These are phyloP conservation scores for Calonectria multiphialidica DNA, from an alignment of 2,329 filamentous ascomycete species.

Conservation along the genomic window DNA sequence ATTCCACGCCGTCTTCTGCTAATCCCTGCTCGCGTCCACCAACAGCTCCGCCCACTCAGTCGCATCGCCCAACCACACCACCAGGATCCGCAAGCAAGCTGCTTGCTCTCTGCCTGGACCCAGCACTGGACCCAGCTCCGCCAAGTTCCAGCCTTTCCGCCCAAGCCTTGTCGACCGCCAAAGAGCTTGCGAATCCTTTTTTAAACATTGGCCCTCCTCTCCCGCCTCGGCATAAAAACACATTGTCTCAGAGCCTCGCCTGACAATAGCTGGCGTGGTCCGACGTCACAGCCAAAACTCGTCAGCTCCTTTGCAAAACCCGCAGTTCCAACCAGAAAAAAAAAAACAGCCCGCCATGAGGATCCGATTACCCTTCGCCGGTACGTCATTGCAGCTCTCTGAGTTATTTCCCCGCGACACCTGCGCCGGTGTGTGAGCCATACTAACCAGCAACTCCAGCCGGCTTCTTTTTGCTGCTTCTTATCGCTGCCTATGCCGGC, in stretches of 20 bases:
- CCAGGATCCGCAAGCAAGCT: constrained; percentile 15
- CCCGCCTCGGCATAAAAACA: not conserved
- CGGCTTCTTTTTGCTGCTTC: constrained; percentile 76
- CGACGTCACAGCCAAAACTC: not conserved
- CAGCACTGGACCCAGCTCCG: constrained; percentile 18
- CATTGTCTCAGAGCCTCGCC: constrained; percentile 7
- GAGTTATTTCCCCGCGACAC: not conserved
- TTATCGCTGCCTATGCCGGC: constrained; percentile 83
- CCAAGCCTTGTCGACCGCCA: constrained; percentile 11
- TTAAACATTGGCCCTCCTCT: not conserved
- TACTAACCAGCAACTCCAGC: constrained; percentile 58
- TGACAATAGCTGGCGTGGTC: constrained; percentile 1
- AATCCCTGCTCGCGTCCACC: constrained; percentile 25
- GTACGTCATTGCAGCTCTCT: constrained; percentile 61
- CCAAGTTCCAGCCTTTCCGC: constrained; percentile 16
- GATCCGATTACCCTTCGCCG: constrained; percentile 89
- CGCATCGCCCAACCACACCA: constrained; percentile 23
- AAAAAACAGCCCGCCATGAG: constrained; percentile 68
- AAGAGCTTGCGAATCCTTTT: constrained; percentile 9
- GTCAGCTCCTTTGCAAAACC: not conserved
- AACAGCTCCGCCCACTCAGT: constrained; percentile 16
- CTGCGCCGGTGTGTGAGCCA: not conserved
- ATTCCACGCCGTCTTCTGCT: constrained; percentile 12
- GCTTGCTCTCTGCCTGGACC: constrained; percentile 20
- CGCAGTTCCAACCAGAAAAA: constrained; percentile 6